phyloP scores from a whole-genome alignment of 306 rosid species.

The Acacia melanoxylon region DNA sequence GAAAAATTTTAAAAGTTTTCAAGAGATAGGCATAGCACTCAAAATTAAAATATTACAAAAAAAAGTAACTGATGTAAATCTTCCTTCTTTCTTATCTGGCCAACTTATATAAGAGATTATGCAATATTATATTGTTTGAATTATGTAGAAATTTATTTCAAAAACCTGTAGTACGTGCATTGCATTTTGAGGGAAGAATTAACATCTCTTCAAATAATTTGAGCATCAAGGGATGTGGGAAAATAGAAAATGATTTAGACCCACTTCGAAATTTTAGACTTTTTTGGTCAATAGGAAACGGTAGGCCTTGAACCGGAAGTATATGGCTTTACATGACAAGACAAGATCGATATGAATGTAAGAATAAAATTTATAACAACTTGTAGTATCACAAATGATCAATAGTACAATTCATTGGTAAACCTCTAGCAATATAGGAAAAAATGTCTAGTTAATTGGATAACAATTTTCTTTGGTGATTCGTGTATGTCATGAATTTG shows the following conservation, averaged over 20 bases:
- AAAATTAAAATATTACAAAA: background rate
- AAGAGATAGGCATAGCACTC: background rate
- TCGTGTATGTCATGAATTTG: too few relatives aligned
- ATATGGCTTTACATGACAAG: background rate
- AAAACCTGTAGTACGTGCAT: background rate
- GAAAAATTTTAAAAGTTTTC: background rate
- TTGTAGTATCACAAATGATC: background rate
- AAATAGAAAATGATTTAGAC: background rate
- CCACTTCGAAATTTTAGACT: background rate
- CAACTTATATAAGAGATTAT: background rate
- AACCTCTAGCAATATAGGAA: too few relatives aligned
- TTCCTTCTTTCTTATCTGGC: background rate
- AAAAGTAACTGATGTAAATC: background rate
- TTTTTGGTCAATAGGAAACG: background rate
- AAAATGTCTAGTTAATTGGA: too few relatives aligned
- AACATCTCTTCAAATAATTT: background rate
- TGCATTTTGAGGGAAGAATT: background rate
- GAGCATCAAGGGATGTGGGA: slow-evolving; percentile 17
- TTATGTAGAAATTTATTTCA: background rate
- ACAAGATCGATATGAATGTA: background rate
- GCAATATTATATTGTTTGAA: background rate
- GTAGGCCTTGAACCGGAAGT: background rate
- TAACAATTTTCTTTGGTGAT: too few relatives aligned
- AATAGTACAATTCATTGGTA: background rate
- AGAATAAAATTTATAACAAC: too few relatives aligned